Conservation (phyloP, 2,329 filamentous ascomycete genomes). For the Xylariaceae sp. region DNA sequence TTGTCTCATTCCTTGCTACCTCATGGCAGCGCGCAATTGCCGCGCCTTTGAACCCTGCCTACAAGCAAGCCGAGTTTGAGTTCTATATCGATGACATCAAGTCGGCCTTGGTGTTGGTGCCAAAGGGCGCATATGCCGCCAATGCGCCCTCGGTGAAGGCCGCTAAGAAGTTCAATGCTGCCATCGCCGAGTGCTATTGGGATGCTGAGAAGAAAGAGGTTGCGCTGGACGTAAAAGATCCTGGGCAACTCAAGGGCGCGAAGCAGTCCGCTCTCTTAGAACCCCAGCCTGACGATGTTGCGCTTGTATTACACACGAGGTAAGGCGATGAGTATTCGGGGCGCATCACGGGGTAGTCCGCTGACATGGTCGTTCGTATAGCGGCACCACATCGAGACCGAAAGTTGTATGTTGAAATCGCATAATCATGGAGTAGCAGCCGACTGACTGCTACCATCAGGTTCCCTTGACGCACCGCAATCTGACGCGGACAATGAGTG, state of each 20-base stretch:
- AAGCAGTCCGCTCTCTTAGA: slow-evolving; percentile 36
- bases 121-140: slow-evolving; percentile 61
- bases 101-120: slow-evolving; percentile 72
- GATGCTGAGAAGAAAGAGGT: slow-evolving; percentile 60
- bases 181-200: slow-evolving; percentile 85
- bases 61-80: slow-evolving; percentile 86
- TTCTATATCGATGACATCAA: slow-evolving; percentile 88
- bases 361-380: slow-evolving; percentile 28
- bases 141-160: slow-evolving; percentile 69
- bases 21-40: slow-evolving; percentile 81
- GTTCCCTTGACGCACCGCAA: slow-evolving; percentile 77
- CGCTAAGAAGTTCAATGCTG: slow-evolving; percentile 71
- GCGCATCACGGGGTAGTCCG: slow-evolving; percentile 3
- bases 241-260: slow-evolving; percentile 56
- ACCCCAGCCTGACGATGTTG: slow-evolving; percentile 70
- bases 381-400: slow-evolving; percentile 76
- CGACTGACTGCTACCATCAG: slow-evolving; percentile 33
- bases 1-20: slow-evolving; percentile 78
- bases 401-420: slow-evolving; percentile 59
- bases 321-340: slow-evolving; percentile 19
- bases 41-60: slow-evolving; percentile 80
- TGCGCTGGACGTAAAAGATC: slow-evolving; percentile 71
- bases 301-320: slow-evolving; percentile 75
- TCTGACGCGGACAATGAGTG: slow-evolving; percentile 73
- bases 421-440: slow-evolving; percentile 4